Evolutionary conservation across 1,139 yeast genomes (phyloP), one percentile per base, ranked within the genome.

Genomic region (Debaryomycetaceae sp.): DNA sequence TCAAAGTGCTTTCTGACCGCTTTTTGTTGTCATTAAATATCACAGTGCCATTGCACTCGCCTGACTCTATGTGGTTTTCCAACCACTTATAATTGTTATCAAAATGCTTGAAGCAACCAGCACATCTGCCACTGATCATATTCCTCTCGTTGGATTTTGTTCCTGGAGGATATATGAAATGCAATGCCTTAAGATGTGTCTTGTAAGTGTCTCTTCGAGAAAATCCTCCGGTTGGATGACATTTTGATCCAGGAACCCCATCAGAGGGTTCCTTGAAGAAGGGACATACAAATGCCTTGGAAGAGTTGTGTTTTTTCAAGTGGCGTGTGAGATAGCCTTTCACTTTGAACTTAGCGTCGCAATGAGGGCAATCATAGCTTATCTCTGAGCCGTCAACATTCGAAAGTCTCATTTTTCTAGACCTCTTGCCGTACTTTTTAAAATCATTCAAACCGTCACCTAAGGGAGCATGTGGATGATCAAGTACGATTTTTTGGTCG

Each of bases 221-320:
- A 54, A 80, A 80, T 4, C 81, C 82, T 31, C 84, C 84, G 1
- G 79, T 76, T 36, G 81, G 80, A 58, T 79, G 84, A 55, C 84
- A 80, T 52, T 74, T 69, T 0, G 79, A 69, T 4, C 77, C 78
- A 8, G 54, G 45, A 29, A 36, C 43, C n/a, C 54, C 55, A 34
- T 48, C 49, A 7, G 47, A 42, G n/a, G 65, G 62, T 38, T 72
- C 73, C 50, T 70, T 68, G 56, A 65, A 78, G 58, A 75, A 80
- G 1, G 84, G 84, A 57, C 84, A 80, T 44, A 62, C 58, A 57
- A 76, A 80, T 13, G 83, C 82, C 55, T 78, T 78, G 24, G 70
- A 56, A 3, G 70, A 50, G 45, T 67, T 68, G 56, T 79, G 84
- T 53, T 78, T 80, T 58, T 77, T 78, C 58, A 74, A 57, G 57